Evolutionary conservation across 371 early-diverging fungal genomes (phyloP), one percentile per base, ranked within the genome.

Genomic region (Syncephalis plumigaleata): DNA sequence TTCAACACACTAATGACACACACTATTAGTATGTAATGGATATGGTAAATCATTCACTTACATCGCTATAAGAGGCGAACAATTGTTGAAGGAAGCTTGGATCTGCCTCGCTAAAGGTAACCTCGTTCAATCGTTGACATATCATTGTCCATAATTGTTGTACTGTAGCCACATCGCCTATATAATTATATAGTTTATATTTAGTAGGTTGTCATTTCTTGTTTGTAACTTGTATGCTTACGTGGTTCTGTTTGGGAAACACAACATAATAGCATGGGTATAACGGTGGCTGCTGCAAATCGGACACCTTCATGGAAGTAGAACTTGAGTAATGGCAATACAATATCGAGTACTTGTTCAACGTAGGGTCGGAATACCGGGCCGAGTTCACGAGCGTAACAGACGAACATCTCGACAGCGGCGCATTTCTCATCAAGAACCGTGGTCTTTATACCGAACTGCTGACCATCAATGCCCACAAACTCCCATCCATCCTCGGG

Each of bases 401-500:
- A 87, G 26, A 84, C 74, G 47, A 98, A 66, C 94, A 96, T 94
- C 60, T 96, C 96, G 21, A 96, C 82, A 21, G 98, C 96, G 18
- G 89, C 87, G 63, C 83, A 83, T 64, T 95, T 98, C 53, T 96
- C 96, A 59, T 98, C 97, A 49, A 98, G 64, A 9, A 81, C 74
- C 13, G 89, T 75, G 16, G 97, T 95, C 64, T 83, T 82, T 71
- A 98, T 91, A 45, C 91, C 94, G 50, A 98, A 76, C 58, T 83
- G 86, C 63, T 92, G 84, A 18, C 84, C 90, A 36, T 84, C 81
- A 36, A 87, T 68, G 47, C 68, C 79, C 42, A 86, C 77, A 63
- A 91, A 87, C 60, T 92, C 88, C 95, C 95, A 96, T 3, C 89
- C 92, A 52, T 96, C 94, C 52, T 92, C 94, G 38, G 84, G 68